Evolutionary conservation across 106 monocot genomes (phyloP), one percentile per base, ranked within the genome.

Genomic region (Posidonia australis): DNA sequence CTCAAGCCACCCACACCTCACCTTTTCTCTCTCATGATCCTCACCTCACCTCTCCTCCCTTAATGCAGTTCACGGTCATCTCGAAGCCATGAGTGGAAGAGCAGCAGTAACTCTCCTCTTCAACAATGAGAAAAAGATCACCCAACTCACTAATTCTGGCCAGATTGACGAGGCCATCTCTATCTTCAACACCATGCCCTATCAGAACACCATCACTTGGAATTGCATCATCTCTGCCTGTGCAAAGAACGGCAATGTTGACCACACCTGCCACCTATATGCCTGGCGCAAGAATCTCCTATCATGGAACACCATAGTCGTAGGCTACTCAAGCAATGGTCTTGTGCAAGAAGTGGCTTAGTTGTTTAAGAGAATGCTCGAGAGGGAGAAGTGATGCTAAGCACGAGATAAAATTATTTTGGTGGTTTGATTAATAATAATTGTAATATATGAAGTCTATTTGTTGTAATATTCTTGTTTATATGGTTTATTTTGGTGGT

Each of bases 111-210:
- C 53, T 1, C 23, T 53, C 23, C 5, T 57, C 57, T 57, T 57
- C 57, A 25, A 57, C 29, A 22, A 87, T 44, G 83, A 88, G 27
- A 57, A 67, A 0, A 75, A 70, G 62, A 76, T 88, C 7, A 83
- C 83, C 44, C 80, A 70, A 19, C 74, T 83, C 9, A 60, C 72
- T 14, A 72, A 54, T 14, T 76, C 67, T 27, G 87, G 81, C 23
- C 54, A 70, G 36, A 67, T 88, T 67, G 81, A 83, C 19, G 79
- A 88, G 57, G 88, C 88, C 12, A 18, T 74, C 55, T 58, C 41
- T 5, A 13, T 88, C 11, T 88, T 88, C 76, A 44, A 65, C 60
- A 3, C 22, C 32, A 81, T 84, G 84, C 46, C 67, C 16, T 36
- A 12, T 41, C 75, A 84, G 3, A 84, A 88, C 69, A 63, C 76